Percentiles rank a stretch among this genome's conserved stretches.
phyloP scores from a whole-genome alignment of 164 flowering plant genomes.

The Dillenia suffruticosa region DNA sequence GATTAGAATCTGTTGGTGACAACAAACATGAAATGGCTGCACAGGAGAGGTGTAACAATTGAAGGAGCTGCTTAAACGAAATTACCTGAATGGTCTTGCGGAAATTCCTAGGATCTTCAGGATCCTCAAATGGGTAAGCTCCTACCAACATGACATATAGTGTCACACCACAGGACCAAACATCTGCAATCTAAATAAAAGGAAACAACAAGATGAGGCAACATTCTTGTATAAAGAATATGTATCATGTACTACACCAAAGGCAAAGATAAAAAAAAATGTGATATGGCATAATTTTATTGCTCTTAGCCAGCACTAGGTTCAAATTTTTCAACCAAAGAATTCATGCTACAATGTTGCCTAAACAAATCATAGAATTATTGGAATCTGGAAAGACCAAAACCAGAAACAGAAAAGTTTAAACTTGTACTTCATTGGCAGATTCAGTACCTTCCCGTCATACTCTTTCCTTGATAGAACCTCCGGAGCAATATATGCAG shows the following conservation, averaged over 20 bases:
- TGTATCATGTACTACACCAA: too few relatives aligned
- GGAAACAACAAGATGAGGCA: neutral
- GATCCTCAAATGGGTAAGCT: slow-evolving; percentile 73
- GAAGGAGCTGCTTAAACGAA: neutral
- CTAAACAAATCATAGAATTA: too few relatives aligned
- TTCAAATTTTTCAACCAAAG: too few relatives aligned
- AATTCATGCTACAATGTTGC: too few relatives aligned
- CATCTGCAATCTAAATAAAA: slow-evolving; percentile 60
- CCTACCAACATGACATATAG: slow-evolving; percentile 73
- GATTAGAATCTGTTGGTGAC: neutral
- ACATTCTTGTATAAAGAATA: too few relatives aligned
- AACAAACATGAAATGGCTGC: neutral
- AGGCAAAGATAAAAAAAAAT: too few relatives aligned
- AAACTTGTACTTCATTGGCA: too few relatives aligned
- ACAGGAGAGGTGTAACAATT: neutral
- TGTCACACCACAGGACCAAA: slow-evolving; percentile 79
- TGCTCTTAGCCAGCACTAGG: too few relatives aligned
- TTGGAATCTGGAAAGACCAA: too few relatives aligned
- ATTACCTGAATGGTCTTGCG: slow-evolving; percentile 60
- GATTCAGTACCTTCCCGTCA: slow-evolving; percentile 21
- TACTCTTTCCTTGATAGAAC: slow-evolving; percentile 16
- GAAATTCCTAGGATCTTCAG: slow-evolving; percentile 65
- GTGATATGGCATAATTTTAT: too few relatives aligned
- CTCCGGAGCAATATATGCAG: slow-evolving; percentile 25
- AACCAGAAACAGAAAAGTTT: too few relatives aligned